Evolutionary conservation across 108 stramenopile species (phyloP), one percentile per base, ranked within the genome.

Genomic region (Fragilaria crotonensis): DNA sequence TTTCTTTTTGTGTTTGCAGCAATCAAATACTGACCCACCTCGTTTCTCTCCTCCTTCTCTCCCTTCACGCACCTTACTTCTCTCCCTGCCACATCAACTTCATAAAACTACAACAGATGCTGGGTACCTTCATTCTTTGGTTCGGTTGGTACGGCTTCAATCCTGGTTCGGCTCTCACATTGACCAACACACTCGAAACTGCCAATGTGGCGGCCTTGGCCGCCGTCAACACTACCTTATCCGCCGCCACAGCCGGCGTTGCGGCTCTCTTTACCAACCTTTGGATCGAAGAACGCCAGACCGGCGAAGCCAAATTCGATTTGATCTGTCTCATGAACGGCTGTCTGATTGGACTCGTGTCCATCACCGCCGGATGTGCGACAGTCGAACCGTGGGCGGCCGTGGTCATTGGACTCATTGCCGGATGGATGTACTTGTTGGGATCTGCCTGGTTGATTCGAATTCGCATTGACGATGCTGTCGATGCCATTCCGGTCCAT

Each of bases 141-240:
- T 87, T 92, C 70, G 93, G 92, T 18, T 89, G 94, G 96, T 92
- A 83, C 47, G 91, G 95, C 25, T 97, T 97, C 84, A 97, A 96
- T 79, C 79, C 81, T 5, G 94, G 90, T 23, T 84, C 83, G 17
- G 82, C 89, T 25, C 52, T 94, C 20, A 49, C 60, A 21, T 71
- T 95, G 21, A 56, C 46, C 26, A 50, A 55, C 0, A 61, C 33
- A 4, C 60, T 53, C 4, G 32, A 68, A 9, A 47, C 59, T 33
- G 68, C 65, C 27, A 1, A 36, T 19, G 57, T 91, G 30, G 86
- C 89, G 2, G 72, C 89, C 2, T 72, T 80, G 29, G 73, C 70
- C 5, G 91, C 83, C 50, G 86, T 93, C 17, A 86, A 83, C 33
- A 94, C 94, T 17, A 88, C 93, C 20, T 64, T 95, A 25, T 66